Evolutionary conservation across 768 basidiomycete genomes (phyloP).

Genomic region (Thelephora ganbajun): DNA sequence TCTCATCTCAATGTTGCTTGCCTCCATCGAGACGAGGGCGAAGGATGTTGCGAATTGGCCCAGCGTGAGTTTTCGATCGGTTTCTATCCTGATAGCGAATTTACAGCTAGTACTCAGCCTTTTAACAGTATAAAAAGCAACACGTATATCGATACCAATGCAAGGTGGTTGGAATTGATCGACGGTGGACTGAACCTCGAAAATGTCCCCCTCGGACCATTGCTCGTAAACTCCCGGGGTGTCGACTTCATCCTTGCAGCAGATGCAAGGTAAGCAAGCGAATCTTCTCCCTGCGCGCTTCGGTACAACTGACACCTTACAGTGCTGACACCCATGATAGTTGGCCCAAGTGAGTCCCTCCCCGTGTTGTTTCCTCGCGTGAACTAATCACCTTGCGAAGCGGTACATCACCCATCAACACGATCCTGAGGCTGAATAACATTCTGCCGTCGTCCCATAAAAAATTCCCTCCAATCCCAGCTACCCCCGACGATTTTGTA

Average conservation of each 20-base stretch:
- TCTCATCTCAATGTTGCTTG: slow-evolving; percentile 33
- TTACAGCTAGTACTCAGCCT: slow-evolving; percentile 14
- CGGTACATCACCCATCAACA: slow-evolving; percentile 40
- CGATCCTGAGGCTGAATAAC: slow-evolving; percentile 28
- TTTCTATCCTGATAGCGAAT: not conserved
- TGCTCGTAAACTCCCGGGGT: slow-evolving; percentile 53
- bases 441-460: slow-evolving; percentile 20
- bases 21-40: slow-evolving; percentile 33
- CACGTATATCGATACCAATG: slow-evolving; percentile 40
- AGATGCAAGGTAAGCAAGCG: slow-evolving; percentile 26
- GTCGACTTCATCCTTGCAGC: slow-evolving; percentile 69
- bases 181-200: slow-evolving; percentile 61
- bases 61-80: slow-evolving; percentile 22
- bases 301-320: no score
- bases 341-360: slow-evolving; percentile 50
- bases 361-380: not conserved
- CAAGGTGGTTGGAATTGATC: slow-evolving; percentile 44
- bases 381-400: not conserved
- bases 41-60: slow-evolving; percentile 62
- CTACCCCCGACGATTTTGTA: slow-evolving; percentile 35
- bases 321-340: slow-evolving; percentile 38
- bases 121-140: slow-evolving; percentile 33
- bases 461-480: slow-evolving; percentile 50
- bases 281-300: no score
- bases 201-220: slow-evolving; percentile 56